phyloP scores from a whole-genome alignment of 2,329 filamentous ascomycete species.

The Didymella arachidicola region DNA sequence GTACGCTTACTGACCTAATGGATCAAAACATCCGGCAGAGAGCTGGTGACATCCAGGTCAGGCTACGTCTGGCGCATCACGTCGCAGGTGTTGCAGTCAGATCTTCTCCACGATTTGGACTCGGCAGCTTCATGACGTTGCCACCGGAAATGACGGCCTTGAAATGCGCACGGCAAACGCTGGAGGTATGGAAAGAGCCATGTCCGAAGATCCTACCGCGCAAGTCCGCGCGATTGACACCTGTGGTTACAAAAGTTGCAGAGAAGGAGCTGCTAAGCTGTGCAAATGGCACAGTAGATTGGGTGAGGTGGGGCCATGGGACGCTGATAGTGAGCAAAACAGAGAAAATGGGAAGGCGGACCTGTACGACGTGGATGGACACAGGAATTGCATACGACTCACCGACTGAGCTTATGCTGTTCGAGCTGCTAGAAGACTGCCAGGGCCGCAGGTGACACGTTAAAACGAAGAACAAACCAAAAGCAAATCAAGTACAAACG shows the following conservation, averaged over 20 bases:
- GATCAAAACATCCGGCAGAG: slow-evolving; percentile 23
- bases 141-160: not conserved
- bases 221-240: slow-evolving; percentile 18
- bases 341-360: not conserved
- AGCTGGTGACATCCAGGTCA: slow-evolving; percentile 25
- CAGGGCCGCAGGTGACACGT: slow-evolving; percentile 9
- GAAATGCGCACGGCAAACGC: slow-evolving; percentile 7
- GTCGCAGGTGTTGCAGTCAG: slow-evolving; percentile 22
- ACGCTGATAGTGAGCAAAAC: slow-evolving; percentile 11
- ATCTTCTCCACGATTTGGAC: slow-evolving; percentile 23
- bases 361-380: slow-evolving; percentile 13
- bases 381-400: slow-evolving; percentile 15
- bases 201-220: slow-evolving; percentile 10
- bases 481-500: not conserved
- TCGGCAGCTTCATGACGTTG: slow-evolving; percentile 22
- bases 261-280: slow-evolving; percentile 13
- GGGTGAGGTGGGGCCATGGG: slow-evolving; percentile 9
- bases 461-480: not conserved
- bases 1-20: slow-evolving; percentile 28
- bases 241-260: slow-evolving; percentile 9
- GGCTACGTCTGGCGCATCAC: slow-evolving; percentile 23
- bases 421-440: slow-evolving; percentile 18
- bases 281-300: not conserved
- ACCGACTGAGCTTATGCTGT: slow-evolving; percentile 18
- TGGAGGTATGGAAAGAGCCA: slow-evolving; percentile 24